phyloP scores from a whole-genome alignment of 2,329 filamentous ascomycete species.

The Knoxdaviesia proteae region DNA sequence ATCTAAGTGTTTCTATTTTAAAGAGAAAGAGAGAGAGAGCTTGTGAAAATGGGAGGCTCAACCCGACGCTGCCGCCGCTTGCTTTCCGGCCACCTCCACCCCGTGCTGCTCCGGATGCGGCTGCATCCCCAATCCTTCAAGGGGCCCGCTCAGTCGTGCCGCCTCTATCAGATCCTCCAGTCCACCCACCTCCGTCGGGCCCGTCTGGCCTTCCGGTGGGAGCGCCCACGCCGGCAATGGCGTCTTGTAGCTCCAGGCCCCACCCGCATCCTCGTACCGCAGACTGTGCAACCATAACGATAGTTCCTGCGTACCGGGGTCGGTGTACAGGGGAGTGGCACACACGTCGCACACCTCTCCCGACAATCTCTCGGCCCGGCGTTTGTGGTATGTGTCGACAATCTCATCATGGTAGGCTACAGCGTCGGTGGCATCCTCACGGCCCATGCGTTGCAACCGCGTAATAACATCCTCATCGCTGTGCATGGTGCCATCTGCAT shows the following conservation, averaged over 20 bases:
- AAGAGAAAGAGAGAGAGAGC: too few species aligned
- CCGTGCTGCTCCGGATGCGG: too few species aligned
- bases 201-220: slow-evolving; percentile 51
- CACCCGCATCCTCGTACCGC: slow-evolving; percentile 66
- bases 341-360: slow-evolving; percentile 66
- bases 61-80: too few species aligned
- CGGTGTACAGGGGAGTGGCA: slow-evolving; percentile 75
- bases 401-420: slow-evolving; percentile 88
- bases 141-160: too few species aligned
- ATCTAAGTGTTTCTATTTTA: too few species aligned
- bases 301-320: slow-evolving; percentile 76
- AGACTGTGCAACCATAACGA: slow-evolving; percentile 86
- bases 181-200: slow-evolving; percentile 46
- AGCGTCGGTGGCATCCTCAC: slow-evolving; percentile 76
- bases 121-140: too few species aligned
- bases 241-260: slow-evolving; percentile 74
- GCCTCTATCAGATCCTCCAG: slow-evolving; percentile 38
- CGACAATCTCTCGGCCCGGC: slow-evolving; percentile 83
- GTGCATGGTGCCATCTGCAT: slow-evolving; percentile 44
- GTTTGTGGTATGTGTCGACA: slow-evolving; percentile 74
- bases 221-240: slow-evolving; percentile 71
- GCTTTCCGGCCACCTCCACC: too few species aligned
- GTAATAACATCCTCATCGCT: slow-evolving; percentile 81
- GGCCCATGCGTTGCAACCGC: slow-evolving; percentile 74
- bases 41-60: too few species aligned